Base-by-base conservation (phyloP, 768 basidiomycete genomes). In the Strobilomyces echinocephalus region DNA sequence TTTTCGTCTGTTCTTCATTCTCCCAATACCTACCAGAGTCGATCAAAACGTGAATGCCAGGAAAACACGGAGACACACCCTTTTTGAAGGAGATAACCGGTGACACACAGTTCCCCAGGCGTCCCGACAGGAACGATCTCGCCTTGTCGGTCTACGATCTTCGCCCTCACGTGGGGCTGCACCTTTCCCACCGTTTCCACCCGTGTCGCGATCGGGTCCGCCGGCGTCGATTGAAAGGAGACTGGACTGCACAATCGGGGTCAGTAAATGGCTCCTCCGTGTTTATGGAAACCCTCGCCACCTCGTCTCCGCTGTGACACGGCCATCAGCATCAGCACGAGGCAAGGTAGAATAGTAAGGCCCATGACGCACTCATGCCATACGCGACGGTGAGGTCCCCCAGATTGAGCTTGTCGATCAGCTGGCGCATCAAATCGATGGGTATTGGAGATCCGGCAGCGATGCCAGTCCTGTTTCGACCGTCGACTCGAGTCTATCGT, bases 171-270 rank as follows among this genome's bases (percentile, higher is more conserved):
- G 61, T 92, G 90, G 0, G 88, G 90, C 35, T 81, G 81, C 18
- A 87, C 76, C 62, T 74, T 82, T 5, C 90, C 90, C 11, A 91
- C 90, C 1, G 89, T 92, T 65, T 92, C 90, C 4, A 88, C 83
- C 2, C 89, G 84, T 63, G 88, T 88, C 46, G 77, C 70, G 24
- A 92, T 67, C 1, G 87, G 79, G 63, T 92, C 90, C 1, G 71
- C 75, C 0, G 83, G 78, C 3, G 79, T 82, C 0, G 88, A 84
- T 69, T 92, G 90, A 72, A 92, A 92, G 0, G 90, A 85, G 0
- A 91, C 89, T 0, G 90, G 90, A 57, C 89, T 88, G 42, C 15
- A 36, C 30, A 39, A 33, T 42, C 49, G 50, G 35, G 15, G n/a
- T 57, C 26, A 57, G 47, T 14, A 42, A 9, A 18, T 34, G 28